Evolutionary conservation across 192 early-diverging fungal species (phyloP).

Genomic region (Linnemannia zychae): DNA sequence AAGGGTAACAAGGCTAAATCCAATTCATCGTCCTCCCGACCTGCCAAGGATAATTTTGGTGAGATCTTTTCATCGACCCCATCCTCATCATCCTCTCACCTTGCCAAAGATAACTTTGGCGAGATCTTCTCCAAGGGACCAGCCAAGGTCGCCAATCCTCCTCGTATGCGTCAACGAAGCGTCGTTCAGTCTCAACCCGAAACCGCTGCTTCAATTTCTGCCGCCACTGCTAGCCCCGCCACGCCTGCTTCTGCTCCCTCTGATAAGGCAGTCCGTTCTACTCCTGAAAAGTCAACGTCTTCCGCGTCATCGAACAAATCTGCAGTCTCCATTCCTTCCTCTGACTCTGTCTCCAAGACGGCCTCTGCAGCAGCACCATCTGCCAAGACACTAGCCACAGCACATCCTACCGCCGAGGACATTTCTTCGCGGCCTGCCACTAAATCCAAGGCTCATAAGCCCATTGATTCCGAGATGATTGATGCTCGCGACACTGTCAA

Average conservation of each 20-base stretch:
- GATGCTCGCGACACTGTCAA: background rate
- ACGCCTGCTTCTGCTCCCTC: background rate
- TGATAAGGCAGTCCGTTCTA: too few relatives aligned
- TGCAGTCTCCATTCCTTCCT: too few relatives aligned
- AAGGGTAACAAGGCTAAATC: background rate
- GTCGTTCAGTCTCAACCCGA: conserved; percentile 8
- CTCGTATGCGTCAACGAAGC: conserved; percentile 29
- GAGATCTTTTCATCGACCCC: background rate
- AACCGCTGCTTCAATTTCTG: background rate
- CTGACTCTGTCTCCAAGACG: background rate
- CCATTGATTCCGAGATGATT: background rate
- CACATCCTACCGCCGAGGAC: background rate
- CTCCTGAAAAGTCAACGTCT: too few relatives aligned
- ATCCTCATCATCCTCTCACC: background rate
- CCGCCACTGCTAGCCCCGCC: background rate
- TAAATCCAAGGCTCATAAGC: background rate
- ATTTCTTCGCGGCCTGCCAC: background rate
- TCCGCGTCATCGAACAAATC: background rate
- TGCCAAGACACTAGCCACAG: background rate
- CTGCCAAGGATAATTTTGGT: background rate
- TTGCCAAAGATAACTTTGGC: background rate
- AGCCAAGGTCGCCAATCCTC: conserved; percentile 13
- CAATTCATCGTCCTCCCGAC: background rate
- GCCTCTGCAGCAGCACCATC: background rate
- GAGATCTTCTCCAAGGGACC: background rate